These are phyloP conservation scores for Trichoderma gamsii DNA, from an alignment of 495 filamentous ascomycete genomes.

Conservation along the genomic window DNA sequence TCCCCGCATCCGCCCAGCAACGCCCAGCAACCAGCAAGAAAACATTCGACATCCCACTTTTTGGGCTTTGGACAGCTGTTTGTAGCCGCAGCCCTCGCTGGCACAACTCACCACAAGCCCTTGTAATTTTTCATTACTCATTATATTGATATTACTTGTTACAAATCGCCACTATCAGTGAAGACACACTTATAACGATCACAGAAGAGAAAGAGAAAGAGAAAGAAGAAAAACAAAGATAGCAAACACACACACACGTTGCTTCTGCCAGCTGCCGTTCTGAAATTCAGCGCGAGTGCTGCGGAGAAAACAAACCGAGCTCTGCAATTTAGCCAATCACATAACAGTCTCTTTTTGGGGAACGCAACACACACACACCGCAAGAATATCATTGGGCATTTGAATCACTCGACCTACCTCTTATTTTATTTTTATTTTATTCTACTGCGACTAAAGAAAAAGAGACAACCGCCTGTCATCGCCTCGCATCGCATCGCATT, in stretches of 20 bases:
- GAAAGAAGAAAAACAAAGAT: not conserved
- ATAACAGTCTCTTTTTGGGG: not conserved
- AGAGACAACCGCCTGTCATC: no score
- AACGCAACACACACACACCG: slow-evolving; percentile 5
- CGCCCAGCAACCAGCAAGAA: not conserved
- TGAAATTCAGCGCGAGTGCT: not conserved
- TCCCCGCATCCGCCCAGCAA: not conserved
- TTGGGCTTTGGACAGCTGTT: not conserved
- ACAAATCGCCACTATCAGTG: no score
- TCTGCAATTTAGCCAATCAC: not conserved
- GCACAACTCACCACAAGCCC: no score
- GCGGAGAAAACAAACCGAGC: no score
- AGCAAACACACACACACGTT: not conserved
- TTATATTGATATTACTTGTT: no score
- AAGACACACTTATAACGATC: no score
- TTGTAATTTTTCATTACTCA: no score
- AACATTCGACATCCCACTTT: not conserved
- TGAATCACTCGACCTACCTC: not conserved
- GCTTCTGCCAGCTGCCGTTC: not conserved
- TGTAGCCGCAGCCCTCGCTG: no score
- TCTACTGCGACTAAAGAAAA: not conserved
- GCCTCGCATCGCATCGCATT: not conserved
- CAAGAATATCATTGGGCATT: slow-evolving; percentile 9
- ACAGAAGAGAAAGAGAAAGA: no score
- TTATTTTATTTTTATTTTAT: not conserved